Percentiles rank a stretch among this genome's conserved stretches.
Conservation (phyloP, 176 grass and related monocot genomes). For the Secale cereale region DNA sequence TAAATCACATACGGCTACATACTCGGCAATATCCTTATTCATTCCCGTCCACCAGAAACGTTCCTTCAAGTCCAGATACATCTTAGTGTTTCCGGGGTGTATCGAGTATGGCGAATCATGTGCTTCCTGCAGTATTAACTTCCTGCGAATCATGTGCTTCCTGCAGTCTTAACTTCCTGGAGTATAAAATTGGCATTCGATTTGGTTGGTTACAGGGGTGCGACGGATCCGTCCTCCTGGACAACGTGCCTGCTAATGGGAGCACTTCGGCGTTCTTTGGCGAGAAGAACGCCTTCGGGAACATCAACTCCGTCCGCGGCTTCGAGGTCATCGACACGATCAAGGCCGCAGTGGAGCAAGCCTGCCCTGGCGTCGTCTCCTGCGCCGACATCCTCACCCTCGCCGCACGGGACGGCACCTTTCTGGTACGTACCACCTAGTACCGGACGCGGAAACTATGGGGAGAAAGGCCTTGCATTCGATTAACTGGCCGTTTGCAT, state of each 20-base stretch:
- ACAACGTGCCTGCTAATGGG: slow-evolving; percentile 20
- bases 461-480: no score
- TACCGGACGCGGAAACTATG: not conserved
- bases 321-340: slow-evolving; percentile 67
- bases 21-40: no score
- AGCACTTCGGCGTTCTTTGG: slow-evolving; percentile 21
- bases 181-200: not conserved
- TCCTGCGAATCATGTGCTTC: no score
- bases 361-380: slow-evolving; percentile 56
- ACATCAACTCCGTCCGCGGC: slow-evolving; percentile 62
- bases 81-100: no score
- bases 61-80: no score
- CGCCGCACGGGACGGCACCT: slow-evolving; percentile 52
- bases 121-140: no score
- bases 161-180: no score
- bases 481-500: not conserved
- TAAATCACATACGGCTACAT: no score
- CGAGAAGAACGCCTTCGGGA: slow-evolving; percentile 59
- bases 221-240: slow-evolving; percentile 70
- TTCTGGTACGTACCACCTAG: slow-evolving; percentile 26
- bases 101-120: no score
- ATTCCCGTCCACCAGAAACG: no score
- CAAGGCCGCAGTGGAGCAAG: slow-evolving; percentile 49
- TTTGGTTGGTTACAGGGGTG: slow-evolving; percentile 36
- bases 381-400: slow-evolving; percentile 81